phyloP scores from a whole-genome alignment of 495 filamentous ascomycete genomes.

The Hypoxylon cercidicola region DNA sequence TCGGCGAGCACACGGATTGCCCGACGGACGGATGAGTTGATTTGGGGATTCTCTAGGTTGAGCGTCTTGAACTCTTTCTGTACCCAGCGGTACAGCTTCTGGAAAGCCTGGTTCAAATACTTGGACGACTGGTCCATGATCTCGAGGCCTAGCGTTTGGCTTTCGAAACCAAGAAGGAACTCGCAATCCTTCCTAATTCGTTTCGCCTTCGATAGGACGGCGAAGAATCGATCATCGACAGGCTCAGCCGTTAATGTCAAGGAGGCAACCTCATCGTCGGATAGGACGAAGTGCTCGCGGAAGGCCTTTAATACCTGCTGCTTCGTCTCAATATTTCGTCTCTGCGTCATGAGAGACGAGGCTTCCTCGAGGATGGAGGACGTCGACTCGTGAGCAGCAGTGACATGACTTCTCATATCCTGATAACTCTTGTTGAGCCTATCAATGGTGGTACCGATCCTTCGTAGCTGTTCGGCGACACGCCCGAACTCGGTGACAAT shows the following conservation, averaged over 20 bases:
- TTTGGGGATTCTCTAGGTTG: conserved; percentile 94
- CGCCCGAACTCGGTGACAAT: conserved; percentile 90
- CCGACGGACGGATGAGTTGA: conserved; percentile 84
- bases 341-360: conserved; percentile 76
- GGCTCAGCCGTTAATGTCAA: conserved; percentile 81
- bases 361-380: conserved; percentile 82
- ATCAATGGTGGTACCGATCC: conserved; percentile 81
- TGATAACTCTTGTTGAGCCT: conserved; percentile 83
- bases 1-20: conserved; percentile 91
- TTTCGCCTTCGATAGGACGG: conserved; percentile 81
- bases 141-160: conserved; percentile 85
- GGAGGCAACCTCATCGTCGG: conserved; percentile 76
- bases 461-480: conserved; percentile 92
- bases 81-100: conserved; percentile 95
- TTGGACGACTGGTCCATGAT: conserved; percentile 90
- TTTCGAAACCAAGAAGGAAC: conserved; percentile 87
- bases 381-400: conserved; percentile 77
- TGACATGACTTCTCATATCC: conserved; percentile 81
- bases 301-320: conserved; percentile 85
- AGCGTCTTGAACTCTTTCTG: conserved; percentile 92
- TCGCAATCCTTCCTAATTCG: conserved; percentile 89
- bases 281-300: conserved; percentile 82
- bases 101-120: conserved; percentile 88
- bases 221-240: conserved; percentile 88
- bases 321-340: conserved; percentile 82